A percentile compares a stretch with the other conserved stretches of the same genome.
Conservation (phyloP, 768 basidiomycete species). For the Sistotremastrum niveocremeum region DNA sequence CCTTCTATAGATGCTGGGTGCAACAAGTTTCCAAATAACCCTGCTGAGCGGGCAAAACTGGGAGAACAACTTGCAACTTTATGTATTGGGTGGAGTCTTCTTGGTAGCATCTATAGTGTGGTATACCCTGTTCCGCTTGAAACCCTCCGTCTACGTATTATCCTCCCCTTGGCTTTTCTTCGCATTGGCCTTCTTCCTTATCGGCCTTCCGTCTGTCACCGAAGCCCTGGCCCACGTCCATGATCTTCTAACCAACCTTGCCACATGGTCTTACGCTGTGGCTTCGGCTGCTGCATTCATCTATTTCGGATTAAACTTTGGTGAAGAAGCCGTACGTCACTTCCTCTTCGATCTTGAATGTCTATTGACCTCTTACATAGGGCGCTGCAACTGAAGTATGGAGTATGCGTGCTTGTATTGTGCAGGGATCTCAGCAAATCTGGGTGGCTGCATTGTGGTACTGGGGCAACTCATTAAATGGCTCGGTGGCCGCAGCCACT, state of each 20-base stretch:
- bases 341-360: background rate
- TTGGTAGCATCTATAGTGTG: conserved; percentile 74
- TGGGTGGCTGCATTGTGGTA: conserved; percentile 96
- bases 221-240: conserved; percentile 46
- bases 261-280: conserved; percentile 85
- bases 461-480: conserved; percentile 77
- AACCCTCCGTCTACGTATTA: conserved; percentile 78
- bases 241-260: conserved; percentile 54
- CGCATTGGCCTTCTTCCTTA: conserved; percentile 80
- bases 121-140: conserved; percentile 82
- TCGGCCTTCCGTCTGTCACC: conserved; percentile 72
- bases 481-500: conserved; percentile 31
- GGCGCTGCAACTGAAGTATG: conserved; percentile 93
- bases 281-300: conserved; percentile 89
- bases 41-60: conserved; percentile 78
- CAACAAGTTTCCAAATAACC: conserved; percentile 92
- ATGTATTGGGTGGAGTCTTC: conserved; percentile 85
- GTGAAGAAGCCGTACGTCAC: conserved; percentile 74
- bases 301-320: conserved; percentile 94
- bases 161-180: conserved; percentile 87
- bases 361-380: conserved; percentile 18
- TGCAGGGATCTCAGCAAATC: conserved; percentile 90
- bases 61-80: conserved; percentile 67
- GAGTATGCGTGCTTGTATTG: conserved; percentile 82
- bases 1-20: conserved; percentile 55